Evolutionary conservation across 257 asterid genomes (phyloP).

Genomic region (Solanum gandarillasii): DNA sequence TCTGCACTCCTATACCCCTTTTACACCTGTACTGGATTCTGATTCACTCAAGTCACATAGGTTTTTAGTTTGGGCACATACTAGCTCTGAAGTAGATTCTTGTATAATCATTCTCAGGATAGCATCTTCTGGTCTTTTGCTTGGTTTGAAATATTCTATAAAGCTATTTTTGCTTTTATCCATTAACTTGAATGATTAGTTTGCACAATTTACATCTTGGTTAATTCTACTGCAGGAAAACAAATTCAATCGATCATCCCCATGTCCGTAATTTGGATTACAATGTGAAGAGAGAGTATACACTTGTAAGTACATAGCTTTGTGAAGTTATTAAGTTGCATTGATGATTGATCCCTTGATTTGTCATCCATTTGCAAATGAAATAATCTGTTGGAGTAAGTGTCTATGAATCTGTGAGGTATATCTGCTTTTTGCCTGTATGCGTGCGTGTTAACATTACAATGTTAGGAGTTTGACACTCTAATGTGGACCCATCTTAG

Average conservation of each 20-base stretch:
- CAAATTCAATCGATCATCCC: constrained; percentile 64
- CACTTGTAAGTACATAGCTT: constrained; percentile 59
- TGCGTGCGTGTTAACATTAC: background rate
- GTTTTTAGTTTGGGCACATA: background rate
- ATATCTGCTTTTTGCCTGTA: background rate
- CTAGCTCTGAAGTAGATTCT: background rate
- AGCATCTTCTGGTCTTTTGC: background rate
- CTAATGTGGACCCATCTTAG: background rate
- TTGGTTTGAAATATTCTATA: background rate
- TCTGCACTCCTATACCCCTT: background rate
- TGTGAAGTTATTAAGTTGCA: background rate
- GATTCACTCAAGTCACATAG: background rate
- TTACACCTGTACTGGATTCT: background rate
- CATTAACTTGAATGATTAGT: background rate
- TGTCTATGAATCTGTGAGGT: background rate
- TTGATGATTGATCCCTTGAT: background rate
- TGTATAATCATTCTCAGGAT: background rate
- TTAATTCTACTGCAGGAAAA: constrained; percentile 52
- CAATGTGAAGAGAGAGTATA: constrained; percentile 67
- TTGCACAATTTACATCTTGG: constrained; percentile 1
- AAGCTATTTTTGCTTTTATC: background rate
- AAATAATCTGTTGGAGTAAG: background rate
- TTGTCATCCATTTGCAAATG: background rate
- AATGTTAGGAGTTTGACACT: background rate
- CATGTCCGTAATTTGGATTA: constrained; percentile 83